Evolutionary conservation across 2,329 filamentous ascomycete species (phyloP).

Genomic region (Beauveria pseudobassiana): DNA sequence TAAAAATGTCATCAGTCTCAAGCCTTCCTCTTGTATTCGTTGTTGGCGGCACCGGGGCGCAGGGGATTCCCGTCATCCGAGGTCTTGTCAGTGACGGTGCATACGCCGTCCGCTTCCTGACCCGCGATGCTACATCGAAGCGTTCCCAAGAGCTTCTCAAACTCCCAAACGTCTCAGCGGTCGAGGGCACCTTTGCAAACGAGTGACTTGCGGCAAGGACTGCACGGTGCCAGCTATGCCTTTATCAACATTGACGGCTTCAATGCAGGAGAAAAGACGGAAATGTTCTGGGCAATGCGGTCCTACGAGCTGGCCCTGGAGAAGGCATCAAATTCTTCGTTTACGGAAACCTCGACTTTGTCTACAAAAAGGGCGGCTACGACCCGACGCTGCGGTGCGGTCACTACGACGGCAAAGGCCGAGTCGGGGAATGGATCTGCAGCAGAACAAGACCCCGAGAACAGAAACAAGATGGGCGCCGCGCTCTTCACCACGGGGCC

Average conservation of each 20-base stretch:
- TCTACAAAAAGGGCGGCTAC: slow-evolving; percentile 39
- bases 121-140: slow-evolving; percentile 33
- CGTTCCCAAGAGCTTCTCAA: slow-evolving; percentile 34
- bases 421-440: slow-evolving; percentile 37
- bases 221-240: slow-evolving; percentile 38
- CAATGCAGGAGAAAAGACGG: slow-evolving; percentile 43
- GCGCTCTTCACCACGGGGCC: slow-evolving; percentile 35
- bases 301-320: slow-evolving; percentile 35
- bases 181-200: slow-evolving; percentile 39
- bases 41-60: slow-evolving; percentile 44
- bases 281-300: slow-evolving; percentile 41
- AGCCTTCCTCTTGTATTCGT: slow-evolving; percentile 24
- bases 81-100: slow-evolving; percentile 32
- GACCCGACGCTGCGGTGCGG: slow-evolving; percentile 36
- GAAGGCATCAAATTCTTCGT: slow-evolving; percentile 35
- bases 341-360: slow-evolving; percentile 43
- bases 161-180: slow-evolving; percentile 37
- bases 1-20: neutral
- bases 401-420: slow-evolving; percentile 41
- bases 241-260: slow-evolving; percentile 50
- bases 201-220: slow-evolving; percentile 37
- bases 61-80: slow-evolving; percentile 40
- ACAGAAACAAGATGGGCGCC: slow-evolving; percentile 23
- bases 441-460: slow-evolving; percentile 25
- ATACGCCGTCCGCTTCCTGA: slow-evolving; percentile 40